phyloP scores from a whole-genome alignment of 305 asterid genomes.

The Fraxinus ornus region DNA sequence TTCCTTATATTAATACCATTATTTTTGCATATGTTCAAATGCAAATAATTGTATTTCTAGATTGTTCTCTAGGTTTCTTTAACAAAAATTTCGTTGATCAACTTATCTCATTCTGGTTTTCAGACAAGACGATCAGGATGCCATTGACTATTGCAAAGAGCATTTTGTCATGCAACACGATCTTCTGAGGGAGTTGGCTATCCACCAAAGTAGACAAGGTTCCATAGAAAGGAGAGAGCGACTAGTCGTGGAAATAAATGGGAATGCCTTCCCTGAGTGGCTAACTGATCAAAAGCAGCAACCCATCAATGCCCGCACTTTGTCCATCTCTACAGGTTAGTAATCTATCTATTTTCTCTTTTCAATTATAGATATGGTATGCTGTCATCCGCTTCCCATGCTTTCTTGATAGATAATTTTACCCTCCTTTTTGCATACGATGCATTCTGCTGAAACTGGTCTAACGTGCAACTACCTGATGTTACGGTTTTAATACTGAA shows the following conservation, averaged over 20 bases:
- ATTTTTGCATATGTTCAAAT: not conserved
- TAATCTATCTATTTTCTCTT: not conserved
- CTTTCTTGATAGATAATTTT: not conserved
- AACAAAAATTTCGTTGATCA: not conserved
- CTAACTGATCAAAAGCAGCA: constrained; percentile 24
- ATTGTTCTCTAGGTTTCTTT: not conserved
- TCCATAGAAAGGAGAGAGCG: constrained; percentile 27
- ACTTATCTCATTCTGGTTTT: not conserved
- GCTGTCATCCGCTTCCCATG: not conserved
- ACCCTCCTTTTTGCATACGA: constrained; percentile 26
- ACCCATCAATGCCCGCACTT: constrained; percentile 19
- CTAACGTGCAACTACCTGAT: constrained; percentile 20
- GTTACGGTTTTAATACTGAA: constrained; percentile 33
- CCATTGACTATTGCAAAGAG: constrained; percentile 24
- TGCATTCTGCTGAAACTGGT: constrained; percentile 21
- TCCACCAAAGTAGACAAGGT: constrained; percentile 23
- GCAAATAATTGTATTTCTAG: not conserved
- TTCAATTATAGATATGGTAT: not conserved
- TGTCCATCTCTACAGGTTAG: constrained; percentile 33
- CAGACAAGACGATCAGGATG: constrained; percentile 29
- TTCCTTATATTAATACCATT: not conserved
- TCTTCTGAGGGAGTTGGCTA: constrained; percentile 35
- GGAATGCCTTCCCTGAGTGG: constrained; percentile 28
- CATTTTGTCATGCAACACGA: constrained; percentile 36
- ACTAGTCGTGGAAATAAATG: constrained; percentile 27